Evolutionary conservation across 306 rosid genomes (phyloP), one percentile per base, ranked within the genome.

Genomic region (Bauhinia variegata): DNA sequence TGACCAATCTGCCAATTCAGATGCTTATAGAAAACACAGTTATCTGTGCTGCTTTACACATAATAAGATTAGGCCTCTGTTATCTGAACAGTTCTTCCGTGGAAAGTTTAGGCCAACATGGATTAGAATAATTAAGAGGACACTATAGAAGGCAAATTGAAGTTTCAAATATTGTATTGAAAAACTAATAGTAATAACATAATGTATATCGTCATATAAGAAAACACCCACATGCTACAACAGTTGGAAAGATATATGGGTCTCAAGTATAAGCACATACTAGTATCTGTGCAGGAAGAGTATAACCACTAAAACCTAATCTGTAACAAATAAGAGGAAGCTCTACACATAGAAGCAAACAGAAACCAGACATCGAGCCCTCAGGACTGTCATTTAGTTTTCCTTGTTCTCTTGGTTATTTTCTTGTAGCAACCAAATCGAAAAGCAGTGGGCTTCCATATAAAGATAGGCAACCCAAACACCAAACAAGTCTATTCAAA

Each of bases 401-500:
- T 57, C 31, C 17, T 17, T 4, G 47, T 75, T 60, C 33, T 53
- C 54, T n/a, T 49, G 53, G 37, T 8, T 19, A 47, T 67, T 67
- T 67, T 47, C 62, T 51, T 51, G 54, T 10, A 53, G 14, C 38
- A 52, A 67, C 48, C 55, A 67, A 15, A 73, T 55, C 8, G 9
- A 0, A 36, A 36, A 36, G 75, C 64, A 14, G 60, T 23, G 28
- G 28, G 28, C 28, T 23, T 23, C 28, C 28, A 23, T 32, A 62
- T 39, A 56, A 60, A 58, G 32, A 57, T 47, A 53, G 8, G 53
- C 43, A 56, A 14, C 46, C 28, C 28, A 23, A 23, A 23, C 28
- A 23, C 28, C 28, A 23, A 23, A 2, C 28, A 23, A 17, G 10
- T 62, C 83, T 76, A 88, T 75, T 85, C 86, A 34, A 88, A 86